Evolutionary conservation across 805 yeast genomes (phyloP).

Genomic region (Schwanniomyces vanrijiae): DNA sequence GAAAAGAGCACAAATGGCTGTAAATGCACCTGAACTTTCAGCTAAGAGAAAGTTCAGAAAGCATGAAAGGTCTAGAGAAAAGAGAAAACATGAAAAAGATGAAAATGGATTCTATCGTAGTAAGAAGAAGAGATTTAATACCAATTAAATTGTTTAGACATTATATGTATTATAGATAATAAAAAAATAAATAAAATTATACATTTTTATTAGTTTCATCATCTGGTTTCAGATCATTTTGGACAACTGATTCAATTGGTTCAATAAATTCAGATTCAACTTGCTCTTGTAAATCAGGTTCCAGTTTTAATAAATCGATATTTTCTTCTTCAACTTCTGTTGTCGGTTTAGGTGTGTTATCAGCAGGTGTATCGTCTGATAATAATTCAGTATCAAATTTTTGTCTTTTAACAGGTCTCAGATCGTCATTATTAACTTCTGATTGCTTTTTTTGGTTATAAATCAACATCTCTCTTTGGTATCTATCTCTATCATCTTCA

Average conservation of each 20-base stretch:
- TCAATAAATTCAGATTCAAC: too few species aligned
- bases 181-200: not conserved
- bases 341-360: not conserved
- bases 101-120: constrained; percentile 73
- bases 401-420: constrained; percentile 9
- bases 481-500: constrained; percentile 76
- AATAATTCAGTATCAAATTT: constrained; percentile 9
- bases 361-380: not conserved
- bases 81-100: constrained; percentile 72
- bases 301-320: not conserved
- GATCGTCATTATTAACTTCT: constrained; percentile 7
- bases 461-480: constrained; percentile 66
- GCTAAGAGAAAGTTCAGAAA: constrained; percentile 76
- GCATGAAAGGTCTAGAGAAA: constrained; percentile 73
- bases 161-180: not conserved
- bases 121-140: constrained; percentile 48
- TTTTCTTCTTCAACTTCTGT: not conserved
- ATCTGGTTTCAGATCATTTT: not conserved
- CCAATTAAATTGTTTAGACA: not conserved
- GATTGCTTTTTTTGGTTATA: constrained; percentile 37
- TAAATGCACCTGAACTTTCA: constrained; percentile 78
- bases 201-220: not conserved
- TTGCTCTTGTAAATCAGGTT: not conserved
- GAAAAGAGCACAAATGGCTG: constrained; percentile 71
- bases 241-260: not conserved